Evolutionary conservation across 148 eudicot genomes (phyloP), one percentile per base, ranked within the genome.

Genomic region (Vaccinium darrowii): DNA sequence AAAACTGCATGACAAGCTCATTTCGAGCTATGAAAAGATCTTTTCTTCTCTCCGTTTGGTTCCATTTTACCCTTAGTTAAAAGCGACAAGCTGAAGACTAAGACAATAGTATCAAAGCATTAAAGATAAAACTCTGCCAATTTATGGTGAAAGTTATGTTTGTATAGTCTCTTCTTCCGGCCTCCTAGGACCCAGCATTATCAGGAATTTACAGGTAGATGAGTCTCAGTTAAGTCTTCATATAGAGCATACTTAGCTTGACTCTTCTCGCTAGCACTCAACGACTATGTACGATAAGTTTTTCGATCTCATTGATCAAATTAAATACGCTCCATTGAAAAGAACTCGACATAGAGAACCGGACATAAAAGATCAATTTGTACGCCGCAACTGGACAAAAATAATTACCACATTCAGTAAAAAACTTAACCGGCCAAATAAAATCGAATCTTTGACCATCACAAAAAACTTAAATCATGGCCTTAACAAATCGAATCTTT

Each of bases 1-100:
- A 76, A 67, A 76, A 50, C 79, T 76, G 6, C 30, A 76, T 47
- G 14, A 47, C 79, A 76, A 47, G 76, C 50, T 30, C 76, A 30
- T 30, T 30, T 71, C n/a, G 4, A 15, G 19, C 52, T 75, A 74
- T 30, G 9, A 43, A 5, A 43, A 43, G 47, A 4, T 43, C 47
- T 19, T 67, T 8, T 67, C 25, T 30, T 67, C 14, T 67, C 30
- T n/a, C 30, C 16, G 19, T 58, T 58, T 58, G 7, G 21, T 58
- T 58, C n/a, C n/a, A 19, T 58, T 58, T 58, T 58, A 13, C n/a
- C 16, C 63, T 58, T 16, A 58, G 19, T 18, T 58, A 58, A 58
- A 58, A 16, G 63, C 4, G 63, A 6, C 18, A 16, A 14, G 50
- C 76, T 5, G 30, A 33, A 71, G 39, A 30, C 16, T 1, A 30